A percentile compares a stretch with the other conserved stretches of the same genome.
Conservation (phyloP, 78 protist species). For the Blattamonas nauphoetae region DNA sequence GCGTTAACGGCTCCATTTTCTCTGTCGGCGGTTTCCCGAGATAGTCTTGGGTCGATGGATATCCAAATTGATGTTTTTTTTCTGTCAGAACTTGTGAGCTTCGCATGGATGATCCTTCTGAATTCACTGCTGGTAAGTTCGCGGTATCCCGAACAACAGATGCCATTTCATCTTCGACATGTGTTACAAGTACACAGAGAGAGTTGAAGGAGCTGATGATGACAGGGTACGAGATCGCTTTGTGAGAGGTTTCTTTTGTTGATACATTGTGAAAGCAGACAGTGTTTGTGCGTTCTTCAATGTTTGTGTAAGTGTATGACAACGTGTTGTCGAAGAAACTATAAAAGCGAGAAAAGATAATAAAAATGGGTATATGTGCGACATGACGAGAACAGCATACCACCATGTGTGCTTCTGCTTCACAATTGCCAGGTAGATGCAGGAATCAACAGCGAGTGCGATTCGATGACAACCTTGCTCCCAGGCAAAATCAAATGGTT, state of each 20-base stretch:
- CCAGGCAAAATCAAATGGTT: constrained; percentile 40
- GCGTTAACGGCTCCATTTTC: too few relatives aligned
- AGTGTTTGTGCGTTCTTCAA: constrained; percentile 46
- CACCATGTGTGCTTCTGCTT: constrained; percentile 22
- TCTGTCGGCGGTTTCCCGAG: too few relatives aligned
- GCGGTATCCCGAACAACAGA: too few relatives aligned
- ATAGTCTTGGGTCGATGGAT: too few relatives aligned
- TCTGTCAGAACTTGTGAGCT: too few relatives aligned
- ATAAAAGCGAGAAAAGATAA: background rate
- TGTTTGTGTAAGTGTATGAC: constrained; percentile 46
- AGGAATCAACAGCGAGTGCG: constrained; percentile 62
- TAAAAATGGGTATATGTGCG: background rate
- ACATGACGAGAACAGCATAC: background rate
- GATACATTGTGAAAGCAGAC: constrained; percentile 49
- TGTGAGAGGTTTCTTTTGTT: background rate
- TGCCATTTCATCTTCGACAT: too few relatives aligned
- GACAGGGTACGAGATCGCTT: background rate
- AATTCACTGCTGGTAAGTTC: too few relatives aligned
- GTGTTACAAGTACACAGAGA: too few relatives aligned
- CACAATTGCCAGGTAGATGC: constrained; percentile 66
- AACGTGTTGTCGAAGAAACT: constrained; percentile 50
- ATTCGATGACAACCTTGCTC: constrained; percentile 51
- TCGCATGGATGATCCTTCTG: too few relatives aligned
- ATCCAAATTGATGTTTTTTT: too few relatives aligned
- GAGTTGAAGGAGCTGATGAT: too few relatives aligned